Evolutionary conservation across 306 rosid genomes (phyloP), one percentile per base, ranked within the genome.

Genomic region (Cicer pinnatifidum): DNA sequence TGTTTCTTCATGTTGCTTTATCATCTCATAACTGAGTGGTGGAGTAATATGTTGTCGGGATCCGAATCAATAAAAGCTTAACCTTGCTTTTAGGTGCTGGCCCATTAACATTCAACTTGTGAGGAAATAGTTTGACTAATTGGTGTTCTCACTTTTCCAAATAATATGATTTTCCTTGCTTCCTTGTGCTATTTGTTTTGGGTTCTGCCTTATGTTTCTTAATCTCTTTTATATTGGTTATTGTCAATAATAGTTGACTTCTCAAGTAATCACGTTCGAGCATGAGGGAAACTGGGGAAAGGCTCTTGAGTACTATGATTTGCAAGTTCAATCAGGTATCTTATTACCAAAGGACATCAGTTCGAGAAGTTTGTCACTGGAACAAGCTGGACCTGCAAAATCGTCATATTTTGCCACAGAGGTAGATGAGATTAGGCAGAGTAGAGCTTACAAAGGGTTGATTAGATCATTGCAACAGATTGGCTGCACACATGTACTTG

Each of bases 231-330:
- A 13, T 69, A 68, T 41, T 20, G 82, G 79, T 48, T 85, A 88
- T 52, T 84, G 75, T 76, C 40, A 82, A 69, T 70, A 11, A 73
- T 76, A 93, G 98, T 67, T 91, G 80, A 78, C 81, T 62, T 89
- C 98, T 53, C 98, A 93, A 93, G 87, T 85, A 71, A 89, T 84
- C 75, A 91, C 89, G 46, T 85, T 84, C 37, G 96, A 93, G 93
- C 98, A 91, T 15, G 97, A 93, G 84, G 98, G 97, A 85, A 89
- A 89, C 68, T 93, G 98, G 97, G 91, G 96, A 73, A 91, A 91
- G 92, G 98, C 98, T 79, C 97, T 93, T 44, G 97, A 93, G 85
- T 89, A 85, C 70, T 93, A 88, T 83, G 97, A 93, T 80, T 81
- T 93, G 86, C 98, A 87, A 88, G 92, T 85, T 65, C 88, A 91